Conservation (phyloP, 164 flowering plant genomes). For the Tinospora cordifolia region DNA sequence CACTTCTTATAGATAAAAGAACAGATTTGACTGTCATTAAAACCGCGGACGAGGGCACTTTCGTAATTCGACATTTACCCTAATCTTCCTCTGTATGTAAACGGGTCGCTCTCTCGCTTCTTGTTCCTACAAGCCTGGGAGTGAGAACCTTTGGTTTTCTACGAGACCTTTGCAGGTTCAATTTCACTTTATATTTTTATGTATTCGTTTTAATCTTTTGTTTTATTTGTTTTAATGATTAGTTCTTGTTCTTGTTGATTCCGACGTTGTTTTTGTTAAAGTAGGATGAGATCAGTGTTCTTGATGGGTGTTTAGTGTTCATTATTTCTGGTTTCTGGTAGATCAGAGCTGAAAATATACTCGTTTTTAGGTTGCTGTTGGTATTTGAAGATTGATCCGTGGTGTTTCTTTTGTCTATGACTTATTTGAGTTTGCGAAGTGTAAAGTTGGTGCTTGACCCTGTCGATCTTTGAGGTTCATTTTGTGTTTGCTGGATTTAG, state of each 20-base stretch:
- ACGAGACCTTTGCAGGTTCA: not conserved
- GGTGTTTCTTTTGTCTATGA: not conserved
- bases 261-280: not conserved
- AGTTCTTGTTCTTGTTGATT: not conserved
- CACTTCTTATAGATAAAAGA: not conserved
- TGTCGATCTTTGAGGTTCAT: not conserved
- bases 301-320: not conserved
- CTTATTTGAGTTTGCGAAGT: not conserved
- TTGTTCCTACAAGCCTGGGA: not conserved
- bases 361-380: not conserved
- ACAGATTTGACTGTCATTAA: not conserved
- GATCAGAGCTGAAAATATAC: not conserved
- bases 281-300: not conserved
- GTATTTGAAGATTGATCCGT: not conserved
- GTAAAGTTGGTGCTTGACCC: not conserved
- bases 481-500: not conserved
- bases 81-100: not conserved
- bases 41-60: not conserved
- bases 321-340: not conserved
- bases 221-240: not conserved
- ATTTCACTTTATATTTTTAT: not conserved
- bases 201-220: not conserved
- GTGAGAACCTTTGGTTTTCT: not conserved
- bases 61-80: not conserved
- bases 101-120: not conserved